Evolutionary conservation across 1,139 yeast genomes (phyloP).

Genomic region (Lodderomyces oxycetoniae): DNA sequence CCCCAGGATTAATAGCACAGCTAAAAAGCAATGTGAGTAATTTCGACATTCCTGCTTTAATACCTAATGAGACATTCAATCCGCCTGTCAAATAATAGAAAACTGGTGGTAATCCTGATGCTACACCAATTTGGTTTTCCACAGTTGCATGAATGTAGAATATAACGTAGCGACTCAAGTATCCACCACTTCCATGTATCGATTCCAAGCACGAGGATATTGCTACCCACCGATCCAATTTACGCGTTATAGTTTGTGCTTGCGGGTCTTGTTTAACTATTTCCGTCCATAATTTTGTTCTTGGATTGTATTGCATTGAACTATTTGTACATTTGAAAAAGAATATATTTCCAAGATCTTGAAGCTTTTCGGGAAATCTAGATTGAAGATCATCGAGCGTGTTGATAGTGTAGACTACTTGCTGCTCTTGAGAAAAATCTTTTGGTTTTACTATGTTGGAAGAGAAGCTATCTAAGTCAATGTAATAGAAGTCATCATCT

Average conservation of each 20-base stretch:
- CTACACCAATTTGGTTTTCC: conserved; percentile 10
- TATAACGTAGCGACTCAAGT: conserved; percentile 7
- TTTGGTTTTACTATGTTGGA: background rate
- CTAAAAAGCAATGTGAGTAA: conserved; percentile 8
- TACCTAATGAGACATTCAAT: conserved; percentile 9
- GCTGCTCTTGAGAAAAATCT: background rate
- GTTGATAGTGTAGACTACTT: conserved; percentile 8
- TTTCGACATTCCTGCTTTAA: conserved; percentile 11
- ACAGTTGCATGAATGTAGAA: conserved; percentile 9
- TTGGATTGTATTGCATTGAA: conserved; percentile 10
- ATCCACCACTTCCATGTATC: conserved; percentile 12
- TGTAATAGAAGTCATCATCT: background rate
- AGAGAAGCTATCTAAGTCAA: background rate
- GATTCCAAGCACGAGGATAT: conserved; percentile 13
- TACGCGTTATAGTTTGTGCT: background rate
- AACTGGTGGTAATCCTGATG: conserved; percentile 10
- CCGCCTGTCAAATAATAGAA: conserved; percentile 8
- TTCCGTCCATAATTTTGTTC: conserved; percentile 8
- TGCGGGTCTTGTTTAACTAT: conserved; percentile 4
- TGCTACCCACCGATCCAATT: conserved; percentile 12
- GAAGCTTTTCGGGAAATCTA: conserved; percentile 9
- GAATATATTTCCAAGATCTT: conserved; percentile 9
- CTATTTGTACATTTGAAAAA: conserved; percentile 11
- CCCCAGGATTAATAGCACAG: conserved; percentile 9
- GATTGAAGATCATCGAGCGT: conserved; percentile 9